Conservation (phyloP, 305 asterid genomes). For the Rubia occidens region DNA sequence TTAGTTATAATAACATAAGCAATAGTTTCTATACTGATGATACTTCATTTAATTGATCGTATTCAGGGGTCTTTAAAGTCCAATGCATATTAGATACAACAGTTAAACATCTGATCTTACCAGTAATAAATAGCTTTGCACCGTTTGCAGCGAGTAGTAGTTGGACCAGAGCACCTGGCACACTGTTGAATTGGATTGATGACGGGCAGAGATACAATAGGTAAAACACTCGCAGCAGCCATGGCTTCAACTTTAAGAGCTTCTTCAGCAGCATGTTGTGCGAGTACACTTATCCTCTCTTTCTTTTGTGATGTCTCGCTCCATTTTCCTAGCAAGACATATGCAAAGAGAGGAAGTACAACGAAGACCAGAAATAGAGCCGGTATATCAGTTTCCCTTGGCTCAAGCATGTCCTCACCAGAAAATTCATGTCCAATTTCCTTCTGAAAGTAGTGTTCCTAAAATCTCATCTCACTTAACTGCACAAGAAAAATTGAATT, state of each 20-base stretch:
- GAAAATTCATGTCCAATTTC: slow-evolving; percentile 56
- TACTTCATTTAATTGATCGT: background rate
- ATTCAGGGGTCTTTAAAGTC: background rate
- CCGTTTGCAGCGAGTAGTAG: slow-evolving; percentile 63
- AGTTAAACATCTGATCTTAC: slow-evolving; percentile 29
- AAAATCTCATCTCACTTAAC: slow-evolving; percentile 27
- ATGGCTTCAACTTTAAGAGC: slow-evolving; percentile 34
- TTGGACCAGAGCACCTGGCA: slow-evolving; percentile 58
- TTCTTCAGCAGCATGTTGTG: slow-evolving; percentile 50
- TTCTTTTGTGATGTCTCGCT: slow-evolving; percentile 49
- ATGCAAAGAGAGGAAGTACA: slow-evolving; percentile 69
- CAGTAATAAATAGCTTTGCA: slow-evolving; percentile 86
- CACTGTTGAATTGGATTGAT: slow-evolving; percentile 47
- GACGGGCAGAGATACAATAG: slow-evolving; percentile 33
- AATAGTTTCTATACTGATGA: background rate
- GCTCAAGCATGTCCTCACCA: slow-evolving; percentile 75
- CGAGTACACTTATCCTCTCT: slow-evolving; percentile 40
- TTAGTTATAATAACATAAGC: background rate
- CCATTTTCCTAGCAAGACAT: slow-evolving; percentile 71
- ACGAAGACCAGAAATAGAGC: slow-evolving; percentile 53
- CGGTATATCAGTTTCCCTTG: slow-evolving; percentile 62
- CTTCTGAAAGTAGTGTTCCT: slow-evolving; percentile 21
- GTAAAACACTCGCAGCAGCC: slow-evolving; percentile 38
- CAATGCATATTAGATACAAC: slow-evolving; percentile 4
- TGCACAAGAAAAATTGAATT: slow-evolving; percentile 18